phyloP scores from a whole-genome alignment of 1,284 basidiomycete species.

The Caloboletus inedulis region DNA sequence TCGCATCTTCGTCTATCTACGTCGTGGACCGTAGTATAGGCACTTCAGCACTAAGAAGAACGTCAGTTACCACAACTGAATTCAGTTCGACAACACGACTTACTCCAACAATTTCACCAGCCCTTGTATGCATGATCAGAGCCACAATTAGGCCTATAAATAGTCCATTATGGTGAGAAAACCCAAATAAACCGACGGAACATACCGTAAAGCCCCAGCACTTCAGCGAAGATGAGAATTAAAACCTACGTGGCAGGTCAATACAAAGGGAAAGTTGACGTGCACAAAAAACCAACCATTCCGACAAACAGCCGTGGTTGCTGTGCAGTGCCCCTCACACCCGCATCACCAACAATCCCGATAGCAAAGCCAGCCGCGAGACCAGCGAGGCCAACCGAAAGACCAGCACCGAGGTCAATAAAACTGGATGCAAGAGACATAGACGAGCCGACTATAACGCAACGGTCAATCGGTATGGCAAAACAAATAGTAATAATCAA shows the following conservation, averaged over 20 bases:
- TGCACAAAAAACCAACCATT: slow-evolving; percentile 47
- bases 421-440: slow-evolving; percentile 81
- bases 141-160: slow-evolving; percentile 78
- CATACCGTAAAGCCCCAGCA: slow-evolving; percentile 73
- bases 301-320: slow-evolving; percentile 94
- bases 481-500: not conserved
- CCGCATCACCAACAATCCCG: slow-evolving; percentile 94
- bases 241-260: slow-evolving; percentile 46
- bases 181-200: not conserved
- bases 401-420: slow-evolving; percentile 87
- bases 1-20: slow-evolving; percentile 15
- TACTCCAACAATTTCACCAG: slow-evolving; percentile 34
- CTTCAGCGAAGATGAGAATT: slow-evolving; percentile 84
- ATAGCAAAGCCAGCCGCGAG: slow-evolving; percentile 90
- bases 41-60: slow-evolving; percentile 23
- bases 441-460: slow-evolving; percentile 41
- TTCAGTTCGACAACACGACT: not conserved
- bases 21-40: not conserved
- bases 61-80: not conserved
- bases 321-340: slow-evolving; percentile 87
- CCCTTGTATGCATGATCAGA: slow-evolving; percentile 81
- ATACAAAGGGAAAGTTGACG: not conserved
- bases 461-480: slow-evolving; percentile 35
- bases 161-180: not conserved
- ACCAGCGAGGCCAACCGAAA: slow-evolving; percentile 85